Conservation (phyloP, 2,329 filamentous ascomycete genomes). For the Phialophora chinensis region DNA sequence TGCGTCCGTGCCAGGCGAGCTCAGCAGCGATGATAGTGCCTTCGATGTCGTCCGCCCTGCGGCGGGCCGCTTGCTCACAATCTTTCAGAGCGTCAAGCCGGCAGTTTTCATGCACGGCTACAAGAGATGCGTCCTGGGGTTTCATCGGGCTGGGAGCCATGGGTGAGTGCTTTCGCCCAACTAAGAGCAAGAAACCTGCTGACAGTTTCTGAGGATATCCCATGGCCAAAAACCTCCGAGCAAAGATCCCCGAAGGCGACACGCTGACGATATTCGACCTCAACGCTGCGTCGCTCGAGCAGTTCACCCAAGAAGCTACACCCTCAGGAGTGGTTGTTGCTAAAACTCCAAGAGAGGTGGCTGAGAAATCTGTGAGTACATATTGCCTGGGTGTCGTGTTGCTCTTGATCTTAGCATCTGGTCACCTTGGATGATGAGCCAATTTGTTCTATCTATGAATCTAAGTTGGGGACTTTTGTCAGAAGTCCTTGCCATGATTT, state of each 20-base stretch:
- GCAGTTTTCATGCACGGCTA: conserved; percentile 56
- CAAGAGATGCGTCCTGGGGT: conserved; percentile 59
- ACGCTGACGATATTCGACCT: conserved; percentile 70
- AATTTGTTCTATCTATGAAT: conserved; percentile 65
- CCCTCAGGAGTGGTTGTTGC: conserved; percentile 62
- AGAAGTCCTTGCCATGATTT: conserved; percentile 66
- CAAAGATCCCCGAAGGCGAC: conserved; percentile 68
- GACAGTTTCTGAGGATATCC: conserved; percentile 63
- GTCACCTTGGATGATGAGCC: conserved; percentile 56
- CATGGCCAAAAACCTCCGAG: conserved; percentile 74
- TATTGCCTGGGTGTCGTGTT: neutral
- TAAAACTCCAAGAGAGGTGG: conserved; percentile 64
- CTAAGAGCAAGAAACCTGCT: neutral
- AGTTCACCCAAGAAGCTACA: conserved; percentile 62
- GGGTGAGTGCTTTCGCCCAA: conserved; percentile 52
- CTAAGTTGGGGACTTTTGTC: conserved; percentile 70
- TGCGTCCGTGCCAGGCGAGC: conserved; percentile 29
- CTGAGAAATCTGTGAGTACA: conserved; percentile 68
- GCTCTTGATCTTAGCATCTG: neutral
- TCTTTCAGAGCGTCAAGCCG: conserved; percentile 29
- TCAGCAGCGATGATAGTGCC: conserved; percentile 37
- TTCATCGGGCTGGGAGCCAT: conserved; percentile 67
- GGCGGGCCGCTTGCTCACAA: conserved; percentile 21
- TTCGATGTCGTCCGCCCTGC: conserved; percentile 26
- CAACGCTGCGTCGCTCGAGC: conserved; percentile 61